These are phyloP conservation scores for Ailanthus altissimus DNA, from an alignment of 345 rosid species.

Conservation along the genomic window DNA sequence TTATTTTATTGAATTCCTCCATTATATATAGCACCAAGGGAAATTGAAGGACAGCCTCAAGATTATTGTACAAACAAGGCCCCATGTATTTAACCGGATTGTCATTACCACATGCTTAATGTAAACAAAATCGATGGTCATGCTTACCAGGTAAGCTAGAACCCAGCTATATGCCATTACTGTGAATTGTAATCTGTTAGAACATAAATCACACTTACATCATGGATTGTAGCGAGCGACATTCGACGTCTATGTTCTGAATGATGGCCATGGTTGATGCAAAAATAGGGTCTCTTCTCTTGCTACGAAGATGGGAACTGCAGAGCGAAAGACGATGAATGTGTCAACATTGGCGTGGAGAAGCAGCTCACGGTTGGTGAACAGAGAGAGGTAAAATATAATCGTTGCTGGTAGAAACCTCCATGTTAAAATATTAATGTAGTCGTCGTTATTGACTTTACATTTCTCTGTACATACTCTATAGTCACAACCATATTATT, in stretches of 20 bases:
- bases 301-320: slow-evolving; percentile 92
- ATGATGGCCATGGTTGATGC: slow-evolving; percentile 85
- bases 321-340: slow-evolving; percentile 89
- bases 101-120: slow-evolving; percentile 99
- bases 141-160: slow-evolving; percentile 78
- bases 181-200: slow-evolving; percentile 84
- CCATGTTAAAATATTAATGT: too few relatives aligned
- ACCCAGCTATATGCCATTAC: slow-evolving; percentile 90
- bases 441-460: too few relatives aligned
- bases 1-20: slow-evolving; percentile 91
- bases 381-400: slow-evolving; percentile 87
- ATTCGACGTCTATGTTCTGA: slow-evolving; percentile 81
- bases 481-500: too few relatives aligned
- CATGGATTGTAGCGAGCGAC: slow-evolving; percentile 73
- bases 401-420: slow-evolving; percentile 90
- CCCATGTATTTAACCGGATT: slow-evolving; percentile 91
- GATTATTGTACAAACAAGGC: slow-evolving; percentile 95
- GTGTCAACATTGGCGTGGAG: slow-evolving; percentile 98
- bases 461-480: too few relatives aligned
- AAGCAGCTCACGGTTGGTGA: slow-evolving; percentile 95
- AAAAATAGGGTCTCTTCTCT: slow-evolving; percentile 81
- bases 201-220: slow-evolving; percentile 84
- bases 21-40: slow-evolving; percentile 87
- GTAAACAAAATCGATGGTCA: slow-evolving; percentile 94
- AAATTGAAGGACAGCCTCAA: slow-evolving; percentile 85